Percentiles rank a stretch among this genome's conserved stretches.
phyloP scores from a whole-genome alignment of 495 filamentous ascomycete genomes.

The Hypoxylon fragiforme region DNA sequence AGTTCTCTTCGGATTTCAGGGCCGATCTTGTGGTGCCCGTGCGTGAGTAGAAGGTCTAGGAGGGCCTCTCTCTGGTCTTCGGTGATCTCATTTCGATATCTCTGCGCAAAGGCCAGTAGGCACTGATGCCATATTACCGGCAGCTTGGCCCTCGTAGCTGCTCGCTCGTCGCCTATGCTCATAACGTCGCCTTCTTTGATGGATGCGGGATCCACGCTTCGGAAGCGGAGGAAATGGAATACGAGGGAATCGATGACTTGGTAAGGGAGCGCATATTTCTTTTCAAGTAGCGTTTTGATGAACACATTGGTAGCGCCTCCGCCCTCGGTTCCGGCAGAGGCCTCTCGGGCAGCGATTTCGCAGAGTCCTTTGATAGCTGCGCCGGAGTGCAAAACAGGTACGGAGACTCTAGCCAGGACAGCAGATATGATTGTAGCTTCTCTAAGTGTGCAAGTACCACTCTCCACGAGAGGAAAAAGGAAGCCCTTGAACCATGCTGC shows the following conservation, averaged over 20 bases:
- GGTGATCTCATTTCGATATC: conserved; percentile 81
- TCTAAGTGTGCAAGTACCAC: conserved; percentile 66
- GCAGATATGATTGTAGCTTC: conserved; percentile 90
- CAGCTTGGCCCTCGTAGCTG: conserved; percentile 60
- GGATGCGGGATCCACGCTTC: conserved; percentile 54
- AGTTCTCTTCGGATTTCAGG: conserved; percentile 91
- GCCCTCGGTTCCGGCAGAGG: conserved; percentile 68
- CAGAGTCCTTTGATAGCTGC: conserved; percentile 88
- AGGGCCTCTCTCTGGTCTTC: conserved; percentile 80
- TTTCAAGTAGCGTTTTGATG: conserved; percentile 89
- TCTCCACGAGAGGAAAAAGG: conserved; percentile 82
- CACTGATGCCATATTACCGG: conserved; percentile 88
- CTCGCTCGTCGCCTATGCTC: conserved; percentile 50
- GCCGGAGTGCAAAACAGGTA: conserved; percentile 79
- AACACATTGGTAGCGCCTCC: conserved; percentile 87
- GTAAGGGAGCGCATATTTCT: conserved; percentile 88
- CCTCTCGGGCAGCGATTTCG: conserved; percentile 89
- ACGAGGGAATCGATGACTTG: conserved; percentile 93
- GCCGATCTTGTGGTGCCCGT: conserved; percentile 86
- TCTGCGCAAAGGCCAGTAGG: conserved; percentile 84
- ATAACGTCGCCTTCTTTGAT: conserved; percentile 47
- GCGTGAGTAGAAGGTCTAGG: conserved; percentile 81
- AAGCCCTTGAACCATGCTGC: conserved; percentile 97
- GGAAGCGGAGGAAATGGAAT: conserved; percentile 93
- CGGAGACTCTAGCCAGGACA: conserved; percentile 73